phyloP scores from a whole-genome alignment of 495 filamentous ascomycete species.

The Lasiosphaeris hirsuta region DNA sequence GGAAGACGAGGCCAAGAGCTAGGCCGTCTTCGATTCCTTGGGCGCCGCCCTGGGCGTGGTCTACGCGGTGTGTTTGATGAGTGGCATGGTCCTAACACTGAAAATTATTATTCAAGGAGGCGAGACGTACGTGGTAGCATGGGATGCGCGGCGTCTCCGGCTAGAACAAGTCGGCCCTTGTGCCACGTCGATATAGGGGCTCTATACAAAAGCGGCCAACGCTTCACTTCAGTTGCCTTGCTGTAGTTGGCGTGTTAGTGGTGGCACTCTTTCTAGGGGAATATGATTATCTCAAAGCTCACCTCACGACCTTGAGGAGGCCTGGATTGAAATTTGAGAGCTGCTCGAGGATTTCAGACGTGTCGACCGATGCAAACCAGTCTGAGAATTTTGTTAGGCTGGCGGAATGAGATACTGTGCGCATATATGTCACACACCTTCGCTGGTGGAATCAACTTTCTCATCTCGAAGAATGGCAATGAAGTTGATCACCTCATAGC shows the following conservation, averaged over 20 bases:
- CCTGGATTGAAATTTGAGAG: constrained; percentile 19
- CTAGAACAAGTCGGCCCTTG: constrained; percentile 36
- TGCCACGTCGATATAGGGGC: constrained; percentile 32
- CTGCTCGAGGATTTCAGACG: constrained; percentile 20
- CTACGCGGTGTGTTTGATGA: constrained; percentile 18
- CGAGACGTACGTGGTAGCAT: constrained; percentile 41
- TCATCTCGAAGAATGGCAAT: constrained; percentile 17
- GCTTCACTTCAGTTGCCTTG: constrained; percentile 40
- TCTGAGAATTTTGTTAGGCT: constrained; percentile 9
- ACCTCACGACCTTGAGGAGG: constrained; percentile 20
- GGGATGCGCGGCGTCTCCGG: constrained; percentile 50
- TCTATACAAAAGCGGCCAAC: constrained; percentile 44
- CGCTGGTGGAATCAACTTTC: not conserved
- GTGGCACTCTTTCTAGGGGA: no score
- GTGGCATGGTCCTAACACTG: no score
- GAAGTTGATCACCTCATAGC: constrained; percentile 41
- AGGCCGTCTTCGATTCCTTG: constrained; percentile 46
- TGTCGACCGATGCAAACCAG: constrained; percentile 25
- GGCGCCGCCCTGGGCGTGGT: constrained; percentile 47
- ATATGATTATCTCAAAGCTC: no score
- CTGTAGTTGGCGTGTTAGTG: not conserved
- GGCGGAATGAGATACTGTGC: no score
- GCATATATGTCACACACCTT: not conserved
- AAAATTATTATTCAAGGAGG: not conserved
- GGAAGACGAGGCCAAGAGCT: constrained; percentile 35